Evolutionary conservation across 805 yeast species (phyloP).

Genomic region (Yamadazyma ubonensis): DNA sequence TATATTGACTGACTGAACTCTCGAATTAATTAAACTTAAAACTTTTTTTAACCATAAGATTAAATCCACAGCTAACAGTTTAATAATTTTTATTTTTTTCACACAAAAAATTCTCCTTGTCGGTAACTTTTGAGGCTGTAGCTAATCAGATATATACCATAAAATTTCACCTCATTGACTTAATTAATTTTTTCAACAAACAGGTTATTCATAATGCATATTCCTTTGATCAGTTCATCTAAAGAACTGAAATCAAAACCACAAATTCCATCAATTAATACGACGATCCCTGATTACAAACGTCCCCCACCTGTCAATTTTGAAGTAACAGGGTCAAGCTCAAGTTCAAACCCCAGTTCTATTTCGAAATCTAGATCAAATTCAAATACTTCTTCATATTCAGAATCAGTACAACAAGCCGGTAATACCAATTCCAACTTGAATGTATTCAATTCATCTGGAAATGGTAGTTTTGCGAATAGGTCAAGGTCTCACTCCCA

Average conservation of each 20-base stretch:
- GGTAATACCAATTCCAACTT: not conserved
- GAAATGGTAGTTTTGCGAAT: not conserved
- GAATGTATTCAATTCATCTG: not conserved
- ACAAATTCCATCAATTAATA: slow-evolving; percentile 4
- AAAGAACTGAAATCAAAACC: slow-evolving; percentile 1
- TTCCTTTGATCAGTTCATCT: slow-evolving; percentile 6
- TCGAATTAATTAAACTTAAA: not conserved
- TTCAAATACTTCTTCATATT: slow-evolving; percentile 4
- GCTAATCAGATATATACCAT: not conserved
- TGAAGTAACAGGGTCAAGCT: slow-evolving; percentile 4
- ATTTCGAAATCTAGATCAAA: slow-evolving; percentile 10
- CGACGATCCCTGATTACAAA: slow-evolving; percentile 9
- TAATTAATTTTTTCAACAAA: not conserved
- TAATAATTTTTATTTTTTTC: not conserved
- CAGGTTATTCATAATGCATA: slow-evolving; percentile 4
- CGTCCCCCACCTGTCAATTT: slow-evolving; percentile 9
- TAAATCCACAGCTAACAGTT: not conserved
- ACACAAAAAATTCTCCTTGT: slow-evolving; percentile 3
- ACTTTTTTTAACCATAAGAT: not conserved
- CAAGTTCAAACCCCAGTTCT: slow-evolving; percentile 8
- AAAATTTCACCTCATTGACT: not conserved
- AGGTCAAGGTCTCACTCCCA: slow-evolving; percentile 10
- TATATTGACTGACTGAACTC: not conserved
- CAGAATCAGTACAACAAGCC: slow-evolving; percentile 1
- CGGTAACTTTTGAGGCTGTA: slow-evolving; percentile 6